Conservation (phyloP, 441 rosid species). For the Populus tomentosa region DNA sequence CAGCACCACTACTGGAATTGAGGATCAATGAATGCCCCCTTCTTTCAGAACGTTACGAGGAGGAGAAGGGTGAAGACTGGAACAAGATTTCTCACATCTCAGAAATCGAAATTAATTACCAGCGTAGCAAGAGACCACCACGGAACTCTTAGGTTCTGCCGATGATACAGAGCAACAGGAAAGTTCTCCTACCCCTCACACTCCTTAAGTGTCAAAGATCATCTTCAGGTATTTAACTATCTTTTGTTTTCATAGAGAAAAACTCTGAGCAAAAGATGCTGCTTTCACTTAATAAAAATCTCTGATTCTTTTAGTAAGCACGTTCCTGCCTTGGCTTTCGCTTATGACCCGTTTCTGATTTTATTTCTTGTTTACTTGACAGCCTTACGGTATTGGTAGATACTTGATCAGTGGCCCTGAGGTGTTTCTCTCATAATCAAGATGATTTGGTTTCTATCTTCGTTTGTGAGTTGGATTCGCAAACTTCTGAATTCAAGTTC, state of each 20-base stretch:
- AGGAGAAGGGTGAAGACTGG: background rate
- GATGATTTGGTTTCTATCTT: background rate
- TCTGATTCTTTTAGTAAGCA: too few species aligned
- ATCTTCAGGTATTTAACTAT: background rate
- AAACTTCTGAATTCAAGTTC: background rate
- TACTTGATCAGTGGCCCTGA: background rate
- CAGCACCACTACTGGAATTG: background rate
- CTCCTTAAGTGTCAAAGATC: background rate
- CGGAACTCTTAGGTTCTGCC: background rate
- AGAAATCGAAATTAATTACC: background rate
- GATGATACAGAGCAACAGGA: background rate
- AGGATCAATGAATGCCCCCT: fast-evolving
- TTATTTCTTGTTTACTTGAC: background rate
- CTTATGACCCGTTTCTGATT: too few species aligned
- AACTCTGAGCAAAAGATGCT: too few species aligned
- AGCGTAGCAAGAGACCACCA: background rate
- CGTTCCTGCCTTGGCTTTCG: too few species aligned
- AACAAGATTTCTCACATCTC: background rate
- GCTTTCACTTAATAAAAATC: too few species aligned
- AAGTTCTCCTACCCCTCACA: background rate
- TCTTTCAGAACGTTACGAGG: background rate
- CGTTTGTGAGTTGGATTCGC: background rate
- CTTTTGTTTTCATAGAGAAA: background rate
- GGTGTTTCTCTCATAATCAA: background rate
- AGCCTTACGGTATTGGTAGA: background rate